Percentiles rank a stretch among this genome's conserved stretches.
Evolutionary conservation across 2,329 filamentous ascomycete species (phyloP).

Genomic region (Phaeomoniella chlamydospora): DNA sequence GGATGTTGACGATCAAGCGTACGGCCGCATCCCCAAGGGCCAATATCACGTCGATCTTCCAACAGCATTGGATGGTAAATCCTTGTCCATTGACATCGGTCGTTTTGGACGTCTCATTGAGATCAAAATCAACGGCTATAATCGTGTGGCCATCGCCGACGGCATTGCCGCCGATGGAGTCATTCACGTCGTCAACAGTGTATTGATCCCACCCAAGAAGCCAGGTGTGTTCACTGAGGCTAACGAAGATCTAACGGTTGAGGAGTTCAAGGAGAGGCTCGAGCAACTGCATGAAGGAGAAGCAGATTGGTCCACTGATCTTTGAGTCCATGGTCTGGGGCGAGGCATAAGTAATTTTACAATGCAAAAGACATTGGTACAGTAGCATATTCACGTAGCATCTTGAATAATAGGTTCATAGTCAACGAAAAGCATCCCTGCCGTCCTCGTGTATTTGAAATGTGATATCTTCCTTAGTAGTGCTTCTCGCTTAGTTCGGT

Average conservation of each 20-base stretch:
- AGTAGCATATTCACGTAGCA: too few relatives aligned
- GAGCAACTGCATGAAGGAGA: conserved; percentile 26
- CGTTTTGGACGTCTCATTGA: conserved; percentile 52
- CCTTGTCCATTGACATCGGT: conserved; percentile 56
- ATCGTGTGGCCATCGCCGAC: conserved; percentile 52
- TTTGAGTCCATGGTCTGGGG: too few relatives aligned
- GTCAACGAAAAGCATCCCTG: too few relatives aligned
- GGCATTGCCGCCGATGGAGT: conserved; percentile 65
- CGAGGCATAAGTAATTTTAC: not conserved
- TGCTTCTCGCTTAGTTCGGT: conserved; percentile 6
- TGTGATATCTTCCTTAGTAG: too few relatives aligned
- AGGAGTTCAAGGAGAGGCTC: conserved; percentile 45
- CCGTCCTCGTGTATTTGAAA: too few relatives aligned
- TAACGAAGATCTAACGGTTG: conserved; percentile 37
- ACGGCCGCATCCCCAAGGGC: conserved; percentile 21
- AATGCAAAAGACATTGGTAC: too few relatives aligned
- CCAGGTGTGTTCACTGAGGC: conserved; percentile 20
- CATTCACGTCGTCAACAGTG: conserved; percentile 58
- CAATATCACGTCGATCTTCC: conserved; percentile 50
- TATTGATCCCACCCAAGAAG: conserved; percentile 63
- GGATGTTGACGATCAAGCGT: conserved; percentile 10
- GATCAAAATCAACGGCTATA: conserved; percentile 64
- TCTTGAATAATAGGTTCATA: too few relatives aligned
- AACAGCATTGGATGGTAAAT: conserved; percentile 53
- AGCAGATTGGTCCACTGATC: conserved; percentile 6